Conservation (phyloP, 176 grass and related monocot genomes). For the Avena sativa region DNA sequence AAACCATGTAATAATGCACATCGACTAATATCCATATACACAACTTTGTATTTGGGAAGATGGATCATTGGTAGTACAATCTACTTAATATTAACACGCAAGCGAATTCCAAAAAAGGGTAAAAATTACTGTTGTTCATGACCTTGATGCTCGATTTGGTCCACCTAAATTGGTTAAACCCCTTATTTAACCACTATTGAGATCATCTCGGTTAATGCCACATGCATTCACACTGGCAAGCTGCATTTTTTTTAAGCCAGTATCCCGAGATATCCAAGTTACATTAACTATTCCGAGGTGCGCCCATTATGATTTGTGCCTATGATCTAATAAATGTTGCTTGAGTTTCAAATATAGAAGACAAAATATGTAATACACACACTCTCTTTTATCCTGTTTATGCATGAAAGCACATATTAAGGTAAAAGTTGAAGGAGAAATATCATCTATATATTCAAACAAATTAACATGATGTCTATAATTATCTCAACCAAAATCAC, state of each 20-base stretch:
- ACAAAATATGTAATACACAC: background rate
- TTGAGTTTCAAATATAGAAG: background rate
- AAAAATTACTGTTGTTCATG: background rate
- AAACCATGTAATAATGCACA: slow-evolving; percentile 1
- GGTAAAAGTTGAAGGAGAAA: background rate
- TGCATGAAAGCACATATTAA: background rate
- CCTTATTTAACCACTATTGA: background rate
- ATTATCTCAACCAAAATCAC: background rate
- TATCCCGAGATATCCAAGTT: background rate
- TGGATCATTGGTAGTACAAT: background rate
- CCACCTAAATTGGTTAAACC: background rate
- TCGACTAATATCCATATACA: background rate
- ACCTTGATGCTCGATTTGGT: background rate
- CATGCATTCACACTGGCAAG: background rate
- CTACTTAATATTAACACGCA: background rate
- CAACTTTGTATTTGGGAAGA: background rate
- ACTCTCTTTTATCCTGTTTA: background rate
- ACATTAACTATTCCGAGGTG: too few species aligned
- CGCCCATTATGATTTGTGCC: too few species aligned
- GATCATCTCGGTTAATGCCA: background rate
- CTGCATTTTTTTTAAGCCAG: background rate
- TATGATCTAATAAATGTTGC: background rate
- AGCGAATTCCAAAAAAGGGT: background rate
- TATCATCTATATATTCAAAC: background rate
- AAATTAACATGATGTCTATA: background rate